Base-by-base conservation (phyloP, 345 rosid species). In the Murraya koenigii region DNA sequence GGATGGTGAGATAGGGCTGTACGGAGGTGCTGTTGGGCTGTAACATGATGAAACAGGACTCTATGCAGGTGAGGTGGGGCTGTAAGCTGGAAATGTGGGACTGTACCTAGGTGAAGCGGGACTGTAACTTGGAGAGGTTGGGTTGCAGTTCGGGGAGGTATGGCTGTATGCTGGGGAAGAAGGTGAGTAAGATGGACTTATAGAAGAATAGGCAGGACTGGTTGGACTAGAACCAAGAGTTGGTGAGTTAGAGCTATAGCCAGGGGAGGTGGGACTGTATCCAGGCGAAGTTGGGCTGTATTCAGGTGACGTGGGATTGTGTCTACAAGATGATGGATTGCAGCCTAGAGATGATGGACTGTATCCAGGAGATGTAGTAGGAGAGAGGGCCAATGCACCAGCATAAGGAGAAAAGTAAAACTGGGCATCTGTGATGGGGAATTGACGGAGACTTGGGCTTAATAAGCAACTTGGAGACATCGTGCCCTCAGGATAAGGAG, bases 401-500 rank as follows among this genome's bases (percentile, higher is more conserved):
- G 91, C 98, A 75, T 91, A 95, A 22, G 99, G 99, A 74, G 99
- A 30, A 30, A 30, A 30, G 32, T 1, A 95, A 80, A 95, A 93
- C 79, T 88, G 93, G 22, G 97, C 95, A 80, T 91, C 97, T 47
- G 94, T 78, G 14, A 84, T 89, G 52, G 99, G 98, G 1, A 98
- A 95, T 49, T 89, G 83, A 26, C 94, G 94, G 62, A 89, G 85
- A 84, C 77, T 91, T 41, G 99, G 99, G 78, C 97, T 93, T 74
- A 85, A 83, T 74, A 95, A 77, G 82, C 91, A 93, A 82, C 66
- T 90, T 32, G 99, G 99, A 55, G 99, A 93, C 99, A 93, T 93
- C 93, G 93, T 90, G 77, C 97, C 91, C 7, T 93, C 99, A 47
- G 92, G 99, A 79, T 87, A 95, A 81, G 99, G 99, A 82, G 99